A percentile compares a stretch with the other conserved stretches of the same genome.
phyloP scores from a whole-genome alignment of 208 protist genomes.

The Leptomonas seymouri region DNA sequence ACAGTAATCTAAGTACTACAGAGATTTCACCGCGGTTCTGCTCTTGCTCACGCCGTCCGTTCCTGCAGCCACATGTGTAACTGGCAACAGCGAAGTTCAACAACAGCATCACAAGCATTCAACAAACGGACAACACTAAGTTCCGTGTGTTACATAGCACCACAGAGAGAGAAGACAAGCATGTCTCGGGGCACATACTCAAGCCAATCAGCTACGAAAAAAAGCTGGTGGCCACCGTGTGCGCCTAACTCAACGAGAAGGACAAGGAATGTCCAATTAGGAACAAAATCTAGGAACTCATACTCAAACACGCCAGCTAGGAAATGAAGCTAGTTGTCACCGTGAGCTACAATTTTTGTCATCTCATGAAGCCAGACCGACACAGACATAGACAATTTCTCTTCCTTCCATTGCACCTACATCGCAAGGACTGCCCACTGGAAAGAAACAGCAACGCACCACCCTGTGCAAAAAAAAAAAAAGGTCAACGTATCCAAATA shows the following conservation, averaged over 20 bases:
- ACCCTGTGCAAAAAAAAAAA: too few relatives aligned
- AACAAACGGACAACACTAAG: not conserved
- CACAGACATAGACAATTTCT: not conserved
- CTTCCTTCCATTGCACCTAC: not conserved
- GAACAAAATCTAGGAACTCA: slow-evolving; percentile 10
- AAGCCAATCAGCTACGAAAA: slow-evolving; percentile 10
- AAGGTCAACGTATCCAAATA: too few relatives aligned
- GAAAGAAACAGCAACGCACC: not conserved
- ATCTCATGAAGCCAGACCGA: not conserved
- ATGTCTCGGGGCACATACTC: slow-evolving; percentile 16
- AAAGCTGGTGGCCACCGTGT: slow-evolving; percentile 15
- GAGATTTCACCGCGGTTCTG: too few relatives aligned
- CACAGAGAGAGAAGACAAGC: not conserved
- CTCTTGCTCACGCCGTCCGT: slow-evolving; percentile 11
- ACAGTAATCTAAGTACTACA: too few relatives aligned
- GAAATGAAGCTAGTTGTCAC: slow-evolving; percentile 16
- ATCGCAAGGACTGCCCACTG: not conserved
- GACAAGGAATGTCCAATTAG: not conserved
- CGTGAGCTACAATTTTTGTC: not conserved
- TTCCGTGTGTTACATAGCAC: not conserved
- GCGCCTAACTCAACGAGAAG: not conserved
- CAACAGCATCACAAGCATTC: not conserved
- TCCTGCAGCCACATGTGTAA: not conserved
- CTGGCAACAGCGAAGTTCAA: not conserved
- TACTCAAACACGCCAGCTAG: slow-evolving; percentile 22